These are phyloP conservation scores for Lentinus polychrous DNA, from an alignment of 1,284 basidiomycete species.

Conservation along the genomic window DNA sequence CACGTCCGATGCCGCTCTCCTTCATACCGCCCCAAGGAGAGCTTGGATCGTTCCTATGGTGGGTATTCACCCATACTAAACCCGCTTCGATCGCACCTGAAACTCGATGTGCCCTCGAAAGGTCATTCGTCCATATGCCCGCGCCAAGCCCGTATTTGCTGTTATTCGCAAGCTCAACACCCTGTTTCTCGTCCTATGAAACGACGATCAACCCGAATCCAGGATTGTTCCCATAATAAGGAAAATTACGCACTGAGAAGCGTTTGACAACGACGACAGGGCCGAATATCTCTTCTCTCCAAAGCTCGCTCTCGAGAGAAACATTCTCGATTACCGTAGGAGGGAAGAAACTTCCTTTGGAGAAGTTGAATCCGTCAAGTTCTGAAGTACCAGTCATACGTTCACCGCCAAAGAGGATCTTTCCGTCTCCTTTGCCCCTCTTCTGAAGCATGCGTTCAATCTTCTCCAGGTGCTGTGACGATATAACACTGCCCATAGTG, in stretches of 20 bases:
- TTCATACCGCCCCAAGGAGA: conserved; percentile 88
- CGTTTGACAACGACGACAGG: conserved; percentile 67
- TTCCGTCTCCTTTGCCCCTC: conserved; percentile 30
- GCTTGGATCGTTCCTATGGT: conserved; percentile 82
- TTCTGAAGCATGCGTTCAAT: conserved; percentile 51
- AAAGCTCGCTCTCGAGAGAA: conserved; percentile 53
- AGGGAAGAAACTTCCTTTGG: conserved; percentile 64
- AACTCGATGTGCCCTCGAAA: conserved; percentile 68
- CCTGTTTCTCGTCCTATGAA: conserved; percentile 55
- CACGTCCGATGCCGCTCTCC: conserved; percentile 74
- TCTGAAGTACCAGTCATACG: conserved; percentile 52
- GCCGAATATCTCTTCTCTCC: conserved; percentile 79
- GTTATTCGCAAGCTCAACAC: conserved; percentile 61
- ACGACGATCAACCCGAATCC: neutral
- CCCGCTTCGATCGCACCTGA: conserved; percentile 64
- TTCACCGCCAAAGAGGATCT: conserved; percentile 57
- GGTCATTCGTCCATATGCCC: conserved; percentile 70
- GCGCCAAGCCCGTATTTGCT: conserved; percentile 77
- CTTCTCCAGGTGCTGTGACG: conserved; percentile 50
- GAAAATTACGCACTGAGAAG: conserved; percentile 44
- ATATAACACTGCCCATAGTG: conserved; percentile 75
- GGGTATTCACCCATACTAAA: conserved; percentile 80
- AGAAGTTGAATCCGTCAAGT: conserved; percentile 65
- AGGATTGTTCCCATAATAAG: neutral
- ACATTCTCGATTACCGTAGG: conserved; percentile 68